A percentile compares a stretch with the other conserved stretches of the same genome.
These are phyloP conservation scores for Aspergillus cristatus DNA, from an alignment of 495 filamentous ascomycete genomes.

Conservation along the genomic window DNA sequence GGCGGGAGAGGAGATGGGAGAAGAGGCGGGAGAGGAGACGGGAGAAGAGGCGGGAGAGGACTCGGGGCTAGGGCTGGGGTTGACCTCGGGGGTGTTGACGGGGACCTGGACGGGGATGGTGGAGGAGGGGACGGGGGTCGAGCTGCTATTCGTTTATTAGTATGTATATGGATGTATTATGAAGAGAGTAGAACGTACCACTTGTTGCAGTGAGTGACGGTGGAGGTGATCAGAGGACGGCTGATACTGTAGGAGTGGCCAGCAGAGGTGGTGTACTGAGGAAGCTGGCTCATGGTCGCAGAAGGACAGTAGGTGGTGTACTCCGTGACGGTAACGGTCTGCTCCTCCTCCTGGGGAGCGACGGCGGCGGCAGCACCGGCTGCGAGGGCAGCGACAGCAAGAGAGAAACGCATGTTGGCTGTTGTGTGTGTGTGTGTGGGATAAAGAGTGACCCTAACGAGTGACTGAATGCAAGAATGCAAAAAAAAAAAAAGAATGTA, in stretches of 20 bases:
- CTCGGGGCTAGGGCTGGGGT: slow-evolving; percentile 7
- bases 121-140: slow-evolving; percentile 29
- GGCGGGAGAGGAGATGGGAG: slow-evolving; percentile 12
- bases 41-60: slow-evolving; percentile 12
- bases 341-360: slow-evolving; percentile 49
- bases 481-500: slow-evolving; percentile 40
- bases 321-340: slow-evolving; percentile 69
- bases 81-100: slow-evolving; percentile 2
- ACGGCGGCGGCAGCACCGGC: slow-evolving; percentile 44
- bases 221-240: slow-evolving; percentile 55
- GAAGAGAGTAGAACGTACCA: slow-evolving; percentile 37
- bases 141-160: slow-evolving; percentile 4
- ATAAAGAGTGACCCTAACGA: slow-evolving; percentile 9
- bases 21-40: slow-evolving; percentile 18
- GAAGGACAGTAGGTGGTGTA: slow-evolving; percentile 83
- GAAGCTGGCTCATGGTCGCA: slow-evolving; percentile 54
- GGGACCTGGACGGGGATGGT: slow-evolving; percentile 11
- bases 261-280: slow-evolving; percentile 50
- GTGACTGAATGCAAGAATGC: slow-evolving; percentile 18
- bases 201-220: slow-evolving; percentile 55
- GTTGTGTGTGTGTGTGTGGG: slow-evolving; percentile 12
- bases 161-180: not conserved
- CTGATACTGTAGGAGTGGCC: slow-evolving; percentile 52
- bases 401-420: slow-evolving; percentile 76
- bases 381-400: slow-evolving; percentile 58